Base-by-base conservation (phyloP, 2,329 filamentous ascomycete genomes). In the Trichothecium roseum region DNA sequence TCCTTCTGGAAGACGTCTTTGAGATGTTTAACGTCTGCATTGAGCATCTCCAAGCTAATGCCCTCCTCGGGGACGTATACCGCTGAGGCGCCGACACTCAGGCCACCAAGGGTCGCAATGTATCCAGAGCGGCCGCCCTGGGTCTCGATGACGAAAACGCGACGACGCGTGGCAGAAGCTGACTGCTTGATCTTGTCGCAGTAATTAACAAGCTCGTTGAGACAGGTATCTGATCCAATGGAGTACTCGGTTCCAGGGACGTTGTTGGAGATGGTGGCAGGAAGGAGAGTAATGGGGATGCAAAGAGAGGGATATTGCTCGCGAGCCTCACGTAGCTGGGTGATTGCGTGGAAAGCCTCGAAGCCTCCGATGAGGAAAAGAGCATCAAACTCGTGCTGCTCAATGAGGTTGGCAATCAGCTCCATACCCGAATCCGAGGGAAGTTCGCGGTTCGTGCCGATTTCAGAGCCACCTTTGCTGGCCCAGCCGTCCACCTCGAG, bases 181-280 rank as follows among this genome's bases (percentile, higher is more conserved):
- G 88, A 95, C 59, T 96, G 91, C 60, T 93, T 87, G 62, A 96
- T 95, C 51, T 88, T 89, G 66, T 98, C 91, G 56, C 89, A 95
- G 63, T 95, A 98, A 47, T 81, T 76, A 43, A 95, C 86, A 28
- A 98, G 71, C 37, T 94, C 87, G 63, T 98, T 98, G 42, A 98
- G 66, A 54, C 91, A 96, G 2, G 91, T 98, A 52, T 98, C 91
- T 22, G 87, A 94, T 30, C 91, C 91, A 31, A 98, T 76, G 2
- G 87, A 95, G 66, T 95, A 96, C 60, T 98, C 91, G 1, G 89
- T 94, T 28, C 91, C 91, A 0, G 91, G 91, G 4, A 98, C 91
- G 56, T 98, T 98, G 70, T 98, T 98, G 45, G 86, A 94, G 48
- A 98, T 89, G 8, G 91, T 98, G n/a, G 91, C 91, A 0, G 91